phyloP scores from a whole-genome alignment of 192 early-diverging fungal genomes.

The Polychytrium aggregatum region DNA sequence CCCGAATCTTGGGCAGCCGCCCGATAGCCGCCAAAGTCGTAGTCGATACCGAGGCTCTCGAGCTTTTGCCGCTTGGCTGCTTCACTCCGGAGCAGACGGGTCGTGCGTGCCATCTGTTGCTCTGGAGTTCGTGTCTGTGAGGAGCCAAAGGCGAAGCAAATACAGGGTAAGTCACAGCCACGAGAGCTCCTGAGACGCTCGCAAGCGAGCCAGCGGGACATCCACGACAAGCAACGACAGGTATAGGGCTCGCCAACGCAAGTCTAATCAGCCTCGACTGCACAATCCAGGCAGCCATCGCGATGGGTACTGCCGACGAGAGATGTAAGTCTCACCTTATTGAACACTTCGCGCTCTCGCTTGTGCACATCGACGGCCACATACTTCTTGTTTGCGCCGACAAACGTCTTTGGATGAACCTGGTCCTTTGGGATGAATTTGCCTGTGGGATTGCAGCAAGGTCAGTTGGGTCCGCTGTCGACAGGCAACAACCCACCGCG shows the following conservation, averaged over 20 bases:
- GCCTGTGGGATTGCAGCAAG: constrained; percentile 12
- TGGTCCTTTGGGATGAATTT: constrained; percentile 54
- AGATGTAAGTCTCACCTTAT: constrained; percentile 32
- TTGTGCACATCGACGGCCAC: constrained; percentile 48
- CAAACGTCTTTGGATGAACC: constrained; percentile 66
- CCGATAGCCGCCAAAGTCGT: constrained; percentile 71
- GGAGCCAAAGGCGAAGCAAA: not conserved
- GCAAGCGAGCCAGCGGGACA: not conserved
- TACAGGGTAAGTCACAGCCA: not conserved
- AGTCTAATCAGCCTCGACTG: not conserved
- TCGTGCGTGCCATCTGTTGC: constrained; percentile 26
- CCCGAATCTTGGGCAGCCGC: not conserved
- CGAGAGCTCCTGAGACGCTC: not conserved
- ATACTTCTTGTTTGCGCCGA: constrained; percentile 58
- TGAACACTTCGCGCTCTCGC: constrained; percentile 43
- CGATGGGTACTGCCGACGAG: not conserved
- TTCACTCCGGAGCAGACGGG: constrained; percentile 45
- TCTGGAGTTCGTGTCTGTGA: constrained; percentile 33
- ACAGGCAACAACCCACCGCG: not conserved
- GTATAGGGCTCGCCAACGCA: not conserved
- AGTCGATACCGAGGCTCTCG: constrained; percentile 67
- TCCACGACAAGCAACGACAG: not conserved
- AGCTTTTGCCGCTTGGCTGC: constrained; percentile 49
- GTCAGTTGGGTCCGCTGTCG: not conserved
- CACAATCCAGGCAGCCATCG: not conserved